phyloP scores from a whole-genome alignment of 768 basidiomycete species.

The Collybia sp. region DNA sequence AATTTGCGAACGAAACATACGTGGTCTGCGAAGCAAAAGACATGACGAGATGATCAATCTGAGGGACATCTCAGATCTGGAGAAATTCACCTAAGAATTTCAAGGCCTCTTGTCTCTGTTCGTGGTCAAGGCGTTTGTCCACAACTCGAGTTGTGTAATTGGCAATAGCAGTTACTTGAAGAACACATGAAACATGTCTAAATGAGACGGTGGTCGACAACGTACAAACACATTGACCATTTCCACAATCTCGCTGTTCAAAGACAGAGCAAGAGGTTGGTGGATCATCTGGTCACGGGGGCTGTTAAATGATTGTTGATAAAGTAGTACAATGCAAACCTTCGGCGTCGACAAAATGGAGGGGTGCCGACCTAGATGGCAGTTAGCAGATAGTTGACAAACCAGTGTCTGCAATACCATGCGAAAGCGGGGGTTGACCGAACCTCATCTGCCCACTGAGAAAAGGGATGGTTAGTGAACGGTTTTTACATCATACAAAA shows the following conservation, averaged over 20 bases:
- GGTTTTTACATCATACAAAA: not conserved
- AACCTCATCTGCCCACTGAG: constrained; percentile 49
- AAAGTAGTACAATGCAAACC: constrained; percentile 14
- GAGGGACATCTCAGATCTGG: not conserved
- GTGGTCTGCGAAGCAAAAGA: constrained; percentile 18
- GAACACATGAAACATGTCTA: not conserved
- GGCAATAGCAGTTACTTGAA: constrained; percentile 46
- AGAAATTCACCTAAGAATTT: constrained; percentile 39
- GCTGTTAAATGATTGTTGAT: not conserved
- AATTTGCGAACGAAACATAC: constrained; percentile 10
- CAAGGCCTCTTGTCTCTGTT: constrained; percentile 46
- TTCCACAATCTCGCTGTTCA: constrained; percentile 40
- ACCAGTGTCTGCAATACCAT: constrained; percentile 23
- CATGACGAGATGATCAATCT: too few species aligned
- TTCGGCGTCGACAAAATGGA: constrained; percentile 50
- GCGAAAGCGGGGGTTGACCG: constrained; percentile 29
- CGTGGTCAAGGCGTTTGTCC: constrained; percentile 31
- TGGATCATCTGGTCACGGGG: constrained; percentile 30
- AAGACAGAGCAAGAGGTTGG: constrained; percentile 44
- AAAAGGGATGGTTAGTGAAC: not conserved
- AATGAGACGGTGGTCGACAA: constrained; percentile 16
- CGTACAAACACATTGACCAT: constrained; percentile 35
- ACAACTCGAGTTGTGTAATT: constrained; percentile 53
- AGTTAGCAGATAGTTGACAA: not conserved
- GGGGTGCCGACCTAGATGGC: constrained; percentile 26